Evolutionary conservation across 768 basidiomycete species (phyloP).

Genomic region (Lyophyllum semitale): DNA sequence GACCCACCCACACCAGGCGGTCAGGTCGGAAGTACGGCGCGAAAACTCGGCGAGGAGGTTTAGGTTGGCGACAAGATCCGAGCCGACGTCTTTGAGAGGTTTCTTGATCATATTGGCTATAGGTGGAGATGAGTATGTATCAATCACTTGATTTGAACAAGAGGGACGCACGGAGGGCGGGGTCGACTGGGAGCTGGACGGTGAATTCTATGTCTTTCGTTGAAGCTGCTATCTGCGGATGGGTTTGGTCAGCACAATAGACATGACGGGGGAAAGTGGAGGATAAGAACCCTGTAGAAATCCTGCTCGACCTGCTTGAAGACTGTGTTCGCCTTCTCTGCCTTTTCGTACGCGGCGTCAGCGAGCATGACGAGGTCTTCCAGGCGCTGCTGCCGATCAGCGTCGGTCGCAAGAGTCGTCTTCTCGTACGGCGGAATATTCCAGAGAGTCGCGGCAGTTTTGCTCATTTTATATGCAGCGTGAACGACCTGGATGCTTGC

Average conservation of each 20-base stretch:
- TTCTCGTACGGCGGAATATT: background rate
- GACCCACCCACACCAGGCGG: slow-evolving; percentile 34
- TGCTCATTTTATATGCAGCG: slow-evolving; percentile 18
- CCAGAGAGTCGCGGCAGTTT: slow-evolving; percentile 10
- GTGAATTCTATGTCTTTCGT: slow-evolving; percentile 35
- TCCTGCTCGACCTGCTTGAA: slow-evolving; percentile 38
- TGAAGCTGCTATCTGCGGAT: slow-evolving; percentile 39
- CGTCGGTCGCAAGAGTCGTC: background rate
- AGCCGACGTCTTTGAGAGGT: slow-evolving; percentile 36
- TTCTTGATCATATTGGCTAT: slow-evolving; percentile 33
- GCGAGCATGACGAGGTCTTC: slow-evolving; percentile 26
- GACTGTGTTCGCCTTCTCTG: slow-evolving; percentile 24
- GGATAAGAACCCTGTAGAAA: slow-evolving; percentile 33
- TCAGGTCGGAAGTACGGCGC: slow-evolving; percentile 23
- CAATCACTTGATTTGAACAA: background rate
- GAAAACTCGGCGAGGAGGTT: slow-evolving; percentile 35
- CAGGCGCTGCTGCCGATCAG: slow-evolving; percentile 5
- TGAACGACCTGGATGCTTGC: slow-evolving; percentile 17
- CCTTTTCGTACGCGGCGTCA: slow-evolving; percentile 25
- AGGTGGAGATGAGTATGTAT: background rate
- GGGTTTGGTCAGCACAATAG: too few species aligned
- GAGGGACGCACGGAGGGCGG: slow-evolving; percentile 32
- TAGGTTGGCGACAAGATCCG: slow-evolving; percentile 39
- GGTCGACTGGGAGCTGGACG: slow-evolving; percentile 37
- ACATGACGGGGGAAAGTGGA: background rate